Base-by-base conservation (phyloP, 148 eudicot species). In the Rhododendron kiyosumense region DNA sequence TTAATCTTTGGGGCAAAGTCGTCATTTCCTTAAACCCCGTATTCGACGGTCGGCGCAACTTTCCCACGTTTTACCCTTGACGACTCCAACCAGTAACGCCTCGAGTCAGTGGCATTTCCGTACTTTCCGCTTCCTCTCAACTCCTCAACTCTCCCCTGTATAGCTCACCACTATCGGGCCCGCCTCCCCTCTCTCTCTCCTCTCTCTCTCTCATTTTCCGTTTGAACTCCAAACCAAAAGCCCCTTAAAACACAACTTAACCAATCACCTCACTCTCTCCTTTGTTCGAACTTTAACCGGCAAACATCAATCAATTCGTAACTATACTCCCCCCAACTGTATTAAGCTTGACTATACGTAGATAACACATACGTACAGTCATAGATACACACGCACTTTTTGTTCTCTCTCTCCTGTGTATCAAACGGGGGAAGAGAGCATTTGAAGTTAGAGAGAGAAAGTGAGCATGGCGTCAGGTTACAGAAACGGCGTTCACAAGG, bases 401-500 rank as follows among this genome's bases (percentile, higher is more conserved):
- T 71, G 41, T 71, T 71, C 20, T 14, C 20, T 30, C 41, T 10
- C 57, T 48, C 0, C 45, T 41, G 57, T 30, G 20, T 26, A 46
- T 10, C 36, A 57, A 59, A 85, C 63, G 65, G 38, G 41, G 54
- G 73, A 52, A 52, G 57, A 38, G 73, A 43, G 46, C 75, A 79
- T 79, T 85, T 85, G 28, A 78, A 85, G 73, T 38, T 22, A 51
- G 85, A 57, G 69, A 75, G 30, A 32, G 74, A n/a, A 30, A 26
- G 13, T n/a, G 12, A 18, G 52, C 30, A 84, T 84, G 86, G 83
- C 86, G n/a, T 87, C 86, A 20, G 78, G 84, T 80, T 85, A 87
- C 75, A 86, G 90, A 74, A 92, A 90, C 82, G 92, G 90, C 84
- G 85, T 65, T 83, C 67, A 90, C 41, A 89, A 73, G 67, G 84